Base-by-base conservation (phyloP, 2,329 filamentous ascomycete genomes). In the Huntiella moniliformis region DNA sequence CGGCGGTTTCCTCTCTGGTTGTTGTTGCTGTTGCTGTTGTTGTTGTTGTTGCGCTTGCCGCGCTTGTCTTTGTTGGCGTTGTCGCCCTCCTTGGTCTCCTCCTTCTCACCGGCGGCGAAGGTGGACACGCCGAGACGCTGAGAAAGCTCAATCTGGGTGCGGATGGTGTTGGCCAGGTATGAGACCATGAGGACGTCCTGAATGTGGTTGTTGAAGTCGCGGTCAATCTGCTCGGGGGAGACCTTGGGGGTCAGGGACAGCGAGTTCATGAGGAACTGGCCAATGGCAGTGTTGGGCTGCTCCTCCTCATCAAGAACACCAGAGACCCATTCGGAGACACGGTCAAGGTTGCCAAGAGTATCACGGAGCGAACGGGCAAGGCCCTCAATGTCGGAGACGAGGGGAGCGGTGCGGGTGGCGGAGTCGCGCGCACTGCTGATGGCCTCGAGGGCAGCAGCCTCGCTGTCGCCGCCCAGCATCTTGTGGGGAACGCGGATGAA, bases 171-270 rank as follows among this genome's bases (percentile, higher is more conserved):
- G 62, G 91, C 86, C 53, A 98, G 74, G 70, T 98, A 98, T 54
- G 86, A 93, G 56, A 98, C 87, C 63, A 96, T 87, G 54, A 98
- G 78, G 51, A 98, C 87, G 63, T 98, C 91, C 69, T 98, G 91
- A 64, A 98, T 86, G 68, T 98, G 91, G 71, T 93, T 94, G 77
- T 98, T 98, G 76, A 98, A 98, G 70, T 96, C 87, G 60, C 81
- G 74, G 72, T 98, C 91, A 59, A 98, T 87, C 61, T 92, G 82
- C 51, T 77, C 73, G 34, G 80, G 70, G 57, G 94, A 84, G 51
- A 96, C 91, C 73, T 96, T 98, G 58, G 91, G 91, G 47, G 88
- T 85, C 52, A 98, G 70, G 40, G 83, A 87, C 52, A 98, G 74
- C 35, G 88, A 80, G 63, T 93, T 93, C 71, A 96, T 82, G 54